These are phyloP conservation scores for Phialophora chinensis DNA, from an alignment of 2,329 filamentous ascomycete species.

Conservation along the genomic window DNA sequence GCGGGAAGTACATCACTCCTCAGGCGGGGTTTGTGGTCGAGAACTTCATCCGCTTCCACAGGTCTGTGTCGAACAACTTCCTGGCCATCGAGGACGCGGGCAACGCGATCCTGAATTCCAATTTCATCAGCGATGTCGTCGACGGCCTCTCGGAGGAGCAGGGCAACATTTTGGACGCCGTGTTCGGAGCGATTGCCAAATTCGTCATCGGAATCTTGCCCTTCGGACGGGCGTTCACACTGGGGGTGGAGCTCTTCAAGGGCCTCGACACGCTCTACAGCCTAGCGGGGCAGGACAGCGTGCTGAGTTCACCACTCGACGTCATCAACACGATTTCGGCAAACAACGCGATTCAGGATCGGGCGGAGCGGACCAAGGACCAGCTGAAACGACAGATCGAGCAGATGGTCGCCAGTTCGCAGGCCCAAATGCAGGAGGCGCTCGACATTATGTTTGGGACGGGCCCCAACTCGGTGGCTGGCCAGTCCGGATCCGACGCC, in stretches of 20 bases:
- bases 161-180: slow-evolving; percentile 3
- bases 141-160: slow-evolving; percentile 1
- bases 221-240: not conserved
- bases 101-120: slow-evolving; percentile 4
- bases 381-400: slow-evolving; percentile 5
- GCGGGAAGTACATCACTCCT: slow-evolving; percentile 11
- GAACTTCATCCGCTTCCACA: slow-evolving; percentile 19
- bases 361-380: slow-evolving; percentile 5
- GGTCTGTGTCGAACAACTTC: slow-evolving; percentile 13
- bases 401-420: slow-evolving; percentile 6
- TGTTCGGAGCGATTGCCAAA: not conserved
- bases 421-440: not conserved
- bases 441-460: slow-evolving; percentile 8
- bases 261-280: not conserved
- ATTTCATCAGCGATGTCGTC: slow-evolving; percentile 15
- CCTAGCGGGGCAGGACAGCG: not conserved
- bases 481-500: not conserved
- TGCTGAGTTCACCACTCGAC: too few species aligned
- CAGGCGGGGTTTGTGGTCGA: slow-evolving; percentile 19
- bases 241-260: not conserved
- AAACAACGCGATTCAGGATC: not conserved
- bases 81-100: slow-evolving; percentile 17
- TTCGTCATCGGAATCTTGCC: slow-evolving; percentile 5
- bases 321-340: too few species aligned
- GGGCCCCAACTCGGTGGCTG: not conserved